Base-by-base conservation (phyloP, 2,329 filamentous ascomycete genomes). In the Salinomyces thailandicus region DNA sequence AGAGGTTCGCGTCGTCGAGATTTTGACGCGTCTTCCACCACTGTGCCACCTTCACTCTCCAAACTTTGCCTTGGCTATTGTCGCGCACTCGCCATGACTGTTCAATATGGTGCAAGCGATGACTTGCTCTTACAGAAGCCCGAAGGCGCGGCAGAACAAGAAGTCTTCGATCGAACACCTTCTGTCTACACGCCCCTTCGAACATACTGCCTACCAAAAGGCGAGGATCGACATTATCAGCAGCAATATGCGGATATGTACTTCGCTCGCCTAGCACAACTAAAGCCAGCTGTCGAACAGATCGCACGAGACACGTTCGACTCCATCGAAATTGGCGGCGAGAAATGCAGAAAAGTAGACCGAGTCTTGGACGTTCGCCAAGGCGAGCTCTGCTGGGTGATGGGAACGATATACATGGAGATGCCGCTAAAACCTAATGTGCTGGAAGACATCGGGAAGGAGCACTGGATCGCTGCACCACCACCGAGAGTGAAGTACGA, bases 211-310 rank as follows among this genome's bases (percentile, higher is more conserved):
- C 74, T 96, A 7, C 73, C 82, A 16, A 79, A 68, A 45, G 73
- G 72, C 17, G 61, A 68, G 28, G 62, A 68, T 22, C 68, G 71
- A 43, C 81, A 86, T 37, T 98, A 96, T 60, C 72, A 87, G 59
- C 91, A 96, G 60, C 91, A 98, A 63, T 98, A 84, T 72, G 85
- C 82, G 44, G 91, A 98, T 62, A 89, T 96, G 76, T 98, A 98
- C 70, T 98, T 95, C 58, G 60, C 95, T 50, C 82, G 91, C 9
- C 72, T 98, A 16, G 77, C 85, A 24, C 82, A 83, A 62, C 75
- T 98, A 58, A 95, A 89, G 62, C 83, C 86, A 7, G 72, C 75
- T 1, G 82, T 93, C 0, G 84, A 93, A 50, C 62, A 73, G 44
- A 71, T 83, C 34, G 89, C 87, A 0, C 62, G 66, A 12, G 77